Evolutionary conservation across 2,329 filamentous ascomycete genomes (phyloP).

Genomic region (Alternaria brassicicola): DNA sequence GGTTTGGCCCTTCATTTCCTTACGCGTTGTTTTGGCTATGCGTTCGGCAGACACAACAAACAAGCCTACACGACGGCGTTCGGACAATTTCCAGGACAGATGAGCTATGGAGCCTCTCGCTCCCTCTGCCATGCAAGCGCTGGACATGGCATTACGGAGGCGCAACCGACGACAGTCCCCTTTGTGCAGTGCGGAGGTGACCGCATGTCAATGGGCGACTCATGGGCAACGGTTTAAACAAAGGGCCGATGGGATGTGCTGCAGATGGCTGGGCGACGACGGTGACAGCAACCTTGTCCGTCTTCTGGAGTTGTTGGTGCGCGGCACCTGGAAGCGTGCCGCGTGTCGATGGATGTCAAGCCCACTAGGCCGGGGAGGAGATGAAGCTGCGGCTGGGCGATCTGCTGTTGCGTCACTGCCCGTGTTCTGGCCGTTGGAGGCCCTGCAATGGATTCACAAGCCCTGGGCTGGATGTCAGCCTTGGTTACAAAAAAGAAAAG

Average conservation of each 20-base stretch:
- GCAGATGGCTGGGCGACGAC: constrained; percentile 1
- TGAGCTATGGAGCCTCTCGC: constrained; percentile 3
- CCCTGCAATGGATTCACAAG: neutral
- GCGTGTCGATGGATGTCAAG: constrained; percentile 9
- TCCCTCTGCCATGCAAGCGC: constrained; percentile 8
- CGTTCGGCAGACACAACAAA: constrained; percentile 34
- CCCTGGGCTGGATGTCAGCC: constrained; percentile 1
- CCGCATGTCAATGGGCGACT: constrained; percentile 30
- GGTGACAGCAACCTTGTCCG: constrained; percentile 2
- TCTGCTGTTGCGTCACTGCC: constrained; percentile 15
- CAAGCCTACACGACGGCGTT: constrained; percentile 5
- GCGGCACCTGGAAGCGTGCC: constrained; percentile 7
- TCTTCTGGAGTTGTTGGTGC: constrained; percentile 6
- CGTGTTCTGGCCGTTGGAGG: constrained; percentile 13
- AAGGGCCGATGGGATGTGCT: constrained; percentile 10
- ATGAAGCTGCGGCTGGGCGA: constrained; percentile 7
- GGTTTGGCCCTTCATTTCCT: constrained; percentile 43
- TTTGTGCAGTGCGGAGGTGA: constrained; percentile 30
- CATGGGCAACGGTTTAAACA: constrained; percentile 27
- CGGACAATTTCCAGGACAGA: constrained; percentile 2
- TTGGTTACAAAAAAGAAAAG: neutral
- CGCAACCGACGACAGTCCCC: constrained; percentile 28
- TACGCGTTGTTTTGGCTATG: constrained; percentile 46
- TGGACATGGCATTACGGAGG: constrained; percentile 12
- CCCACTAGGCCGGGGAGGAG: constrained; percentile 12